Evolutionary conservation across 2,329 filamentous ascomycete genomes (phyloP).

Genomic region (Pyrenophora graminea): DNA sequence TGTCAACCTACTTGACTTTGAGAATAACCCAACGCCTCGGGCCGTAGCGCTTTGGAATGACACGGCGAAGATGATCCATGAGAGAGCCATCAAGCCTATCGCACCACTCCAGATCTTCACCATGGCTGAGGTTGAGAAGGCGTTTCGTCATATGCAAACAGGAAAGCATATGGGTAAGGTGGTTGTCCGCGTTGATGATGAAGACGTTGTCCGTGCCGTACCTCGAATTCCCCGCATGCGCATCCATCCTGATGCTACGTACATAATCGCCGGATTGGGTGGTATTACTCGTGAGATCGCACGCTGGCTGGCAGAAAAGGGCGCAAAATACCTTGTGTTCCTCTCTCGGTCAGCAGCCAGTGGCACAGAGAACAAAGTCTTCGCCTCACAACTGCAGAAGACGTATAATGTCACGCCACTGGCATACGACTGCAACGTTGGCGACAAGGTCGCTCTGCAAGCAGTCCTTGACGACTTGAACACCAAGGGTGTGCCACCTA

Average conservation of each 20-base stretch:
- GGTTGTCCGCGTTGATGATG: slow-evolving; percentile 34
- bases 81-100: slow-evolving; percentile 4
- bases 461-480: slow-evolving; percentile 1
- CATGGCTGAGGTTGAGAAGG: slow-evolving; percentile 8
- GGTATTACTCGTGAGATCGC: slow-evolving; percentile 27
- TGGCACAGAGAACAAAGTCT: slow-evolving; percentile 2
- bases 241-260: slow-evolving; percentile 21
- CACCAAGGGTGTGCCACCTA: slow-evolving; percentile 23
- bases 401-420: slow-evolving; percentile 1
- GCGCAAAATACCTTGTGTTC: slow-evolving; percentile 27
- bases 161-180: slow-evolving; percentile 49
- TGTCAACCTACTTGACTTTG: slow-evolving; percentile 10
- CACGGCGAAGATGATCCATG: slow-evolving; percentile 5
- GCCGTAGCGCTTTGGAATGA: neutral
- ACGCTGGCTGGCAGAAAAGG: slow-evolving; percentile 21
- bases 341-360: slow-evolving; percentile 19
- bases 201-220: slow-evolving; percentile 17
- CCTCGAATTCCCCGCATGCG: neutral
- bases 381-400: slow-evolving; percentile 1
- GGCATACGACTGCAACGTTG: slow-evolving; percentile 4
- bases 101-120: slow-evolving; percentile 9
- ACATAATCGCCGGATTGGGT: slow-evolving; percentile 27
- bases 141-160: slow-evolving; percentile 26
- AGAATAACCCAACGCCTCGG: slow-evolving; percentile 1
- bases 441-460: slow-evolving; percentile 1